Conservation (phyloP, 352 stramenopile species). For the Phytopythium cucurbitacearum region DNA sequence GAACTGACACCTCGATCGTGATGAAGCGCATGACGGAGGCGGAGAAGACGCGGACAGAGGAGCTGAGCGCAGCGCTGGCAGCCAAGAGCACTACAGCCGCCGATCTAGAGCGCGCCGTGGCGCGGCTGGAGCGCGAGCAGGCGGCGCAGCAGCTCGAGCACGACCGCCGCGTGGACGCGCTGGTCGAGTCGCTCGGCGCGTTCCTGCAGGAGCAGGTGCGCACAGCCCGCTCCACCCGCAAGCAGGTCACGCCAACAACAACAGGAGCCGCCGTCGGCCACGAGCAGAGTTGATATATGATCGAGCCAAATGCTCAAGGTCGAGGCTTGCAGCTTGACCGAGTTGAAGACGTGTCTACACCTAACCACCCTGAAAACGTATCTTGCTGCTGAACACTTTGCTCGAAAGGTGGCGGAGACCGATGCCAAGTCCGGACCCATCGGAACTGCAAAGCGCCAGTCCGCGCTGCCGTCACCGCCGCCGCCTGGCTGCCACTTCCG, state of each 20-base stretch:
- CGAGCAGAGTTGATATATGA: too few species aligned
- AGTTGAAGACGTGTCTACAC: too few species aligned
- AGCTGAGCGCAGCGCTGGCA: conserved; percentile 25
- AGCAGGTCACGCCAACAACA: conserved; percentile 10
- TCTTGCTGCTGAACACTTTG: too few species aligned
- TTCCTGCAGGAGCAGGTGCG: conserved; percentile 62
- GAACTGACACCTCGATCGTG: not conserved
- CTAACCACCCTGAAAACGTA: too few species aligned
- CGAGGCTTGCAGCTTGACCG: too few species aligned
- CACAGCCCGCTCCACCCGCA: conserved; percentile 32
- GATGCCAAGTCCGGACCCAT: too few species aligned
- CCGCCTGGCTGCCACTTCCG: too few species aligned
- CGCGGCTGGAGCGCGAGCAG: conserved; percentile 36
- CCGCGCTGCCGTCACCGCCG: too few species aligned
- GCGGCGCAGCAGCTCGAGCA: conserved; percentile 40
- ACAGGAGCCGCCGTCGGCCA: not conserved
- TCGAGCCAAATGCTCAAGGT: too few species aligned
- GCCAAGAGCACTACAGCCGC: conserved; percentile 23
- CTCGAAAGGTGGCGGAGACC: too few species aligned
- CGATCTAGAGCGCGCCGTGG: conserved; percentile 32
- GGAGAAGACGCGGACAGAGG: conserved; percentile 19
- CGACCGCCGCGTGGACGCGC: conserved; percentile 49
- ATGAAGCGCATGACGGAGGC: conserved; percentile 16
- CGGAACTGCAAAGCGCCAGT: too few species aligned
- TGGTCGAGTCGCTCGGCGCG: conserved; percentile 40